phyloP scores from a whole-genome alignment of 140 eudicot species.

The Ambrosia hybrid region DNA sequence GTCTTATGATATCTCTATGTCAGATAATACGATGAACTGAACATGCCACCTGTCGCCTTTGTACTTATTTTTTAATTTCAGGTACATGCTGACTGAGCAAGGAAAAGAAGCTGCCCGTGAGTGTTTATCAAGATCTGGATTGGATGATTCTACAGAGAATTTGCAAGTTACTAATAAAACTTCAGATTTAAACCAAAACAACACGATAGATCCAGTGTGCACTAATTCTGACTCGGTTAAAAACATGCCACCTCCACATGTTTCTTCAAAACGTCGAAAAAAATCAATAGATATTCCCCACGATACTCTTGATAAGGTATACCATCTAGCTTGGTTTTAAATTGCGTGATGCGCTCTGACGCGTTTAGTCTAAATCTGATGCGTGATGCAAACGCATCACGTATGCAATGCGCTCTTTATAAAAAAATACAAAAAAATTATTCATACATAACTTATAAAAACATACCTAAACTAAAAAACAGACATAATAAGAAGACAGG shows the following conservation, averaged over 20 bases:
- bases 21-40: constrained; percentile 11
- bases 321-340: neutral
- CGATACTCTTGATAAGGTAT: constrained; percentile 79
- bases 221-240: constrained; percentile 21
- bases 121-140: constrained; percentile 78
- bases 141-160: constrained; percentile 39
- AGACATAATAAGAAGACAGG: too few relatives aligned
- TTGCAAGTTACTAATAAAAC: constrained; percentile 18
- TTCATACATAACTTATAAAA: too few relatives aligned
- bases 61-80: constrained; percentile 17
- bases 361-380: too few relatives aligned
- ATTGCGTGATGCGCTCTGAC: too few relatives aligned
- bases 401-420: too few relatives aligned
- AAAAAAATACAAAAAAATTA: too few relatives aligned
- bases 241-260: constrained; percentile 31
- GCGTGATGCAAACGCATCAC: too few relatives aligned
- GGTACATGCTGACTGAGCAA: constrained; percentile 85
- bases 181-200: constrained; percentile 31
- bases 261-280: constrained; percentile 35
- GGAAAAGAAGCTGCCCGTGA: constrained; percentile 85
- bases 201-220: constrained; percentile 29
- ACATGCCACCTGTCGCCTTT: constrained; percentile 1
- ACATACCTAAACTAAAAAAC: too few relatives aligned
- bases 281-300: constrained; percentile 47
- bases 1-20: constrained; percentile 7